Percentiles rank a stretch among this genome's conserved stretches.
Conservation (phyloP, 441 rosid genomes). For the Rhodomyrtus psidioides region DNA sequence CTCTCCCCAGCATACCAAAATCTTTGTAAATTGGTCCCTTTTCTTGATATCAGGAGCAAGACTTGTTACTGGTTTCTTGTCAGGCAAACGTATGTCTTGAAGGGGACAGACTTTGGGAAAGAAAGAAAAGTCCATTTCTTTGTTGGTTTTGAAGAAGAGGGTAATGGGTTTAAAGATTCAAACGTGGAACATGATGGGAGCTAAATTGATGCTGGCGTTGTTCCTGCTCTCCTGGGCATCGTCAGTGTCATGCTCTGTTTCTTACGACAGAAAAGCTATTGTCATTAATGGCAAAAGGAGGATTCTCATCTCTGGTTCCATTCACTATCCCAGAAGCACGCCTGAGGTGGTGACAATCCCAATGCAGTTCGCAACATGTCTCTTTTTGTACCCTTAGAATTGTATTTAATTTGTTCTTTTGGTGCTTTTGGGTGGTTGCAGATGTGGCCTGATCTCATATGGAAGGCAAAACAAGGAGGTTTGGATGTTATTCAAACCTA, state of each 20-base stretch:
- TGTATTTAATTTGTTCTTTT: background rate
- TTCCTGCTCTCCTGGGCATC: background rate
- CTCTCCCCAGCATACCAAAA: background rate
- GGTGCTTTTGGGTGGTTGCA: background rate
- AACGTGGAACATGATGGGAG: background rate
- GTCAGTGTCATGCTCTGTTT: background rate
- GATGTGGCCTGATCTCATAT: slow-evolving; percentile 19
- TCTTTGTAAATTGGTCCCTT: background rate
- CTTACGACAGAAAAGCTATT: slow-evolving; percentile 18
- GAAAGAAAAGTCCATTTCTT: too few species aligned
- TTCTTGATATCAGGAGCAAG: background rate
- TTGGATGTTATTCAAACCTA: too few species aligned
- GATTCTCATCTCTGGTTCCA: slow-evolving; percentile 26
- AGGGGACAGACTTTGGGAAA: background rate
- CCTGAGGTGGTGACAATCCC: slow-evolving; percentile 1
- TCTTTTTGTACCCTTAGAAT: background rate
- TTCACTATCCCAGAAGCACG: slow-evolving; percentile 24
- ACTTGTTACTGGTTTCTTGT: background rate
- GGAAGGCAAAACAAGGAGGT: too few species aligned
- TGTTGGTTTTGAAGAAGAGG: background rate
- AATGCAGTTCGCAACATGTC: background rate
- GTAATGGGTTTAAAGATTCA: background rate
- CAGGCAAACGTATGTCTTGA: background rate
- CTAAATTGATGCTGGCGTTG: background rate
- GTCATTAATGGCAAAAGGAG: slow-evolving; percentile 22